Conservation (phyloP, 1,139 yeast species). For the Saccharomycopsis hybrid region DNA sequence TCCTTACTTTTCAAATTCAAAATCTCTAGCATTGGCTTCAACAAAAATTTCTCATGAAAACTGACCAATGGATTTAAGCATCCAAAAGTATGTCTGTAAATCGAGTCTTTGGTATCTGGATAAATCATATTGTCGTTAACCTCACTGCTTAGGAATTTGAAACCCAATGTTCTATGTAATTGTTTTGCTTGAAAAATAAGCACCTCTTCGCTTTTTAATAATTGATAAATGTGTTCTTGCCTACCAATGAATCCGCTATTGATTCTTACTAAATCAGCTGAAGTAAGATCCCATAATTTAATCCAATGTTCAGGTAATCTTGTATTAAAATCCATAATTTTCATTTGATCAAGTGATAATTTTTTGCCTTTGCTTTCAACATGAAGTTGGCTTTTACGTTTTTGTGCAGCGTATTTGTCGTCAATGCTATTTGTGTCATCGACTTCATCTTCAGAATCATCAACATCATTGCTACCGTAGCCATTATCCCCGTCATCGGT, state of each 20-base stretch:
- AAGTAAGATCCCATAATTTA: conserved; percentile 15
- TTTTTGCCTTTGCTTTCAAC: conserved; percentile 7
- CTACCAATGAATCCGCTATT: conserved; percentile 11
- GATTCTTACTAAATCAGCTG: conserved; percentile 8
- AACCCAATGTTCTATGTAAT: conserved; percentile 16
- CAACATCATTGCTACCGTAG: not conserved
- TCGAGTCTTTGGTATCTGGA: conserved; percentile 16
- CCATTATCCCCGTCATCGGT: not conserved
- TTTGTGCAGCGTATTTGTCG: conserved; percentile 5
- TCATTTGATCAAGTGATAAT: conserved; percentile 12
- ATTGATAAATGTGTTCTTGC: conserved; percentile 18
- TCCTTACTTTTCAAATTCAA: conserved; percentile 14
- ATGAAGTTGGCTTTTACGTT: conserved; percentile 8
- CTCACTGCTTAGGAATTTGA: conserved; percentile 16
- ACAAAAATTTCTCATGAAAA: conserved; percentile 17
- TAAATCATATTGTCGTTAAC: conserved; percentile 9
- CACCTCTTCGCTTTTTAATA: conserved; percentile 16
- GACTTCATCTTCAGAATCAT: conserved; percentile 3
- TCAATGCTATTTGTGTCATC: conserved; percentile 5
- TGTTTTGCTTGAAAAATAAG: conserved; percentile 10
- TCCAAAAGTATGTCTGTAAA: conserved; percentile 20
- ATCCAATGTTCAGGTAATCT: conserved; percentile 17
- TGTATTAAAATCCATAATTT: conserved; percentile 16
- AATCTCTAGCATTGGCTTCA: conserved; percentile 20
- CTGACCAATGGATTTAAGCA: conserved; percentile 19